Percentiles rank a stretch among this genome's conserved stretches.
Evolutionary conservation across 352 stramenopile species (phyloP).

Genomic region (Plasmopara viticola): DNA sequence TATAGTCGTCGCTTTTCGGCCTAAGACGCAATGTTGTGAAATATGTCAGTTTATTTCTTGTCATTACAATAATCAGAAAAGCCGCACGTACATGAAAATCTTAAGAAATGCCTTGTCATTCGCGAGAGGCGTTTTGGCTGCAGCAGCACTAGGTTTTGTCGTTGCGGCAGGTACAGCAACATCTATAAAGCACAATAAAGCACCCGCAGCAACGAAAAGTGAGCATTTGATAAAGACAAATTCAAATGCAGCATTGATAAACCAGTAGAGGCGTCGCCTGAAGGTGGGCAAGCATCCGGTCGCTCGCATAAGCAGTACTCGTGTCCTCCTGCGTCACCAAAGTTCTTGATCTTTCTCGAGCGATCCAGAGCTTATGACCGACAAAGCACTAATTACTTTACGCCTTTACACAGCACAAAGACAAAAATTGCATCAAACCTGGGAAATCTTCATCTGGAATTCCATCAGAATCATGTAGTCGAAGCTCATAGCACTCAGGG

Average conservation of each 20-base stretch:
- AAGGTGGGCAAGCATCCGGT: slow-evolving; percentile 74
- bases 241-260: slow-evolving; percentile 1
- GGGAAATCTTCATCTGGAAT: slow-evolving; percentile 85
- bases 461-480: slow-evolving; percentile 76
- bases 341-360: slow-evolving; percentile 87
- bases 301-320: slow-evolving; percentile 86
- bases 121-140: slow-evolving; percentile 36
- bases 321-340: slow-evolving; percentile 81
- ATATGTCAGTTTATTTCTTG: slow-evolving; percentile 2
- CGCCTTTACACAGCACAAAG: neutral
- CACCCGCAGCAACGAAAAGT: neutral
- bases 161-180: slow-evolving; percentile 18
- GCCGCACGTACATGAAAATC: slow-evolving; percentile 72
- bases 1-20: slow-evolving; percentile 87
- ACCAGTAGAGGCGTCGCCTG: slow-evolving; percentile 44
- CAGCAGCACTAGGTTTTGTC: slow-evolving; percentile 24
- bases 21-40: slow-evolving; percentile 18
- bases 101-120: slow-evolving; percentile 83
- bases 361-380: slow-evolving; percentile 56
- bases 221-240: neutral
- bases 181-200: slow-evolving; percentile 15
- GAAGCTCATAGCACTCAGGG: slow-evolving; percentile 81
- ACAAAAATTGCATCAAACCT: slow-evolving; percentile 22
- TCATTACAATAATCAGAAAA: neutral
- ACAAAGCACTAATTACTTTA: neutral